Conservation (phyloP, 2,329 filamentous ascomycete genomes). For the Remersonia thermophila region DNA sequence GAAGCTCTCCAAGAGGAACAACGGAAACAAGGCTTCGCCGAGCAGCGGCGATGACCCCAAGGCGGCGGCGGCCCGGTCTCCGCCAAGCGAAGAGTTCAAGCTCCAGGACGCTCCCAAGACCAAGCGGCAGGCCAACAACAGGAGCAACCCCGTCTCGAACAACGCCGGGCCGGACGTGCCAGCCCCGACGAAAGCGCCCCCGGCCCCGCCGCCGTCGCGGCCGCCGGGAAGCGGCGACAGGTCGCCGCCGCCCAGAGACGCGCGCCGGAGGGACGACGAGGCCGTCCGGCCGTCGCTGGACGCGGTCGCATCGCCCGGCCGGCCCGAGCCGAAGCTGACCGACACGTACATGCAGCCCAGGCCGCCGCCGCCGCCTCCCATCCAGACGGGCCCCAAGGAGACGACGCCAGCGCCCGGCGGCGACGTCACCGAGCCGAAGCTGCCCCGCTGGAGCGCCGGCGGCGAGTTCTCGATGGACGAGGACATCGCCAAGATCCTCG, state of each 20-base stretch:
- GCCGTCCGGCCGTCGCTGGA: constrained; percentile 32
- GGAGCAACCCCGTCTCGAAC: constrained; percentile 33
- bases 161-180: constrained; percentile 23
- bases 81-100: constrained; percentile 52
- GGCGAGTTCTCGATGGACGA: constrained; percentile 91
- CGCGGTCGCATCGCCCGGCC: constrained; percentile 25
- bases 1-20: constrained; percentile 33
- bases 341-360: constrained; percentile 48
- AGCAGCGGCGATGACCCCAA: constrained; percentile 30
- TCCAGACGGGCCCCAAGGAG: constrained; percentile 35
- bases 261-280: constrained; percentile 44
- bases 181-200: constrained; percentile 18
- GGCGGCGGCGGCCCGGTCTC: constrained; percentile 21
- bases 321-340: constrained; percentile 28
- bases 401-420: constrained; percentile 28
- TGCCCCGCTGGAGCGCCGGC: constrained; percentile 64
- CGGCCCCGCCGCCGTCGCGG: constrained; percentile 12
- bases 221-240: constrained; percentile 24
- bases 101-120: constrained; percentile 69
- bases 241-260: constrained; percentile 39
- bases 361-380: constrained; percentile 41
- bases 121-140: constrained; percentile 33
- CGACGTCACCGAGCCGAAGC: constrained; percentile 41
- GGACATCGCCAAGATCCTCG: constrained; percentile 82
- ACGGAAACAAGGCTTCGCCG: constrained; percentile 22